phyloP scores from a whole-genome alignment of 1,284 basidiomycete species.

The Ceratobasidium sp. region DNA sequence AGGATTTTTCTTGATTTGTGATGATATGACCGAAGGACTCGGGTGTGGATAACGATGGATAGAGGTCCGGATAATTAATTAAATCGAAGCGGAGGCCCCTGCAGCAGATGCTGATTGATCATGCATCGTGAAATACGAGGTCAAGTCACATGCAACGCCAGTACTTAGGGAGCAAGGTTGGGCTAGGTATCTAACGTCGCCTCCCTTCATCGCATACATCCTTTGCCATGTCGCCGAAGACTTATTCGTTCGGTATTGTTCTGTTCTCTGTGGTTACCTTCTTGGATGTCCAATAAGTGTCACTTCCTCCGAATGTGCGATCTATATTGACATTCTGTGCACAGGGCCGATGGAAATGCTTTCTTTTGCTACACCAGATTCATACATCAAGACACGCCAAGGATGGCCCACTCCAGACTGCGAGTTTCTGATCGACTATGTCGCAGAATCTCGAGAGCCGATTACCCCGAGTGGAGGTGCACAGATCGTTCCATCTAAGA shows the following conservation, averaged over 20 bases:
- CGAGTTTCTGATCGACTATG: constrained; percentile 48
- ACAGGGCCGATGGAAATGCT: constrained; percentile 38
- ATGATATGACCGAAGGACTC: background rate
- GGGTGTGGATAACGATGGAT: background rate
- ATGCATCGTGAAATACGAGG: background rate
- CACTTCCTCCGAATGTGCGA: background rate
- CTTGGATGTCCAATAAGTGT: constrained; percentile 31
- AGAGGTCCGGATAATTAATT: background rate
- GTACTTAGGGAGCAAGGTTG: background rate
- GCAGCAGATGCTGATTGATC: constrained; percentile 10
- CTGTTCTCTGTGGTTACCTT: constrained; percentile 28
- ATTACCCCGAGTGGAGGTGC: constrained; percentile 42
- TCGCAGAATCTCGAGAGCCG: constrained; percentile 44
- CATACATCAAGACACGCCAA: constrained; percentile 24
- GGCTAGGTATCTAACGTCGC: background rate
- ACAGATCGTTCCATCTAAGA: constrained; percentile 29
- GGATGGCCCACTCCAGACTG: constrained; percentile 35
- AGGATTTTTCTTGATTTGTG: constrained; percentile 17
- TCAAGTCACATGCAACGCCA: constrained; percentile 12
- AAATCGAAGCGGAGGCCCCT: background rate
- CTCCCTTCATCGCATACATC: constrained; percentile 6
- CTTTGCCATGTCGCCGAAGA: constrained; percentile 16
- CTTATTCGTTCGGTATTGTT: constrained; percentile 27
- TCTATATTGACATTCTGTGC: background rate
- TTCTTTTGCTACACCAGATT: constrained; percentile 20